phyloP scores from a whole-genome alignment of 108 stramenopile genomes.

The Nannochloropsis gaditana region DNA sequence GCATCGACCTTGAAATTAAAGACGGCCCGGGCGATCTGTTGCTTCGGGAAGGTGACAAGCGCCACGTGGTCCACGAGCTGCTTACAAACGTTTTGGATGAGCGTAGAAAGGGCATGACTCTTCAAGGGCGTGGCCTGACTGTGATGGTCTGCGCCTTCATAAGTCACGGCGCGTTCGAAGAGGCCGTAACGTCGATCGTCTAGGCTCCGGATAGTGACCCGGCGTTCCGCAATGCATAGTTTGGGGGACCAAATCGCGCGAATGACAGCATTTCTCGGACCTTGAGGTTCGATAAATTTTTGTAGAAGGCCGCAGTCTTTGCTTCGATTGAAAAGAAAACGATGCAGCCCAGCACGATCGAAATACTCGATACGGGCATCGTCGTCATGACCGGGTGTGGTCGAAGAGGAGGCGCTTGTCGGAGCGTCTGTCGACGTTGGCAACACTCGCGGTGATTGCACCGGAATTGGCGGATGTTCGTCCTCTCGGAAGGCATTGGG shows the following conservation, averaged over 20 bases:
- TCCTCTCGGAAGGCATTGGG: conserved; percentile 26
- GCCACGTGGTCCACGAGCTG: conserved; percentile 64
- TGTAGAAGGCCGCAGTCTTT: conserved; percentile 73
- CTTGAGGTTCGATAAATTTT: conserved; percentile 68
- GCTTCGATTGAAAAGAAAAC: conserved; percentile 63
- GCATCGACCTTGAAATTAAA: conserved; percentile 77
- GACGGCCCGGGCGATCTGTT: conserved; percentile 62
- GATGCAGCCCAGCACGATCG: conserved; percentile 56
- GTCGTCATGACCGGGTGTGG: conserved; percentile 33
- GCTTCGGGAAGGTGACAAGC: conserved; percentile 56
- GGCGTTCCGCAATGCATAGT: conserved; percentile 67
- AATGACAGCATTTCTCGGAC: conserved; percentile 58
- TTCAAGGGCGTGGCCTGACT: conserved; percentile 60
- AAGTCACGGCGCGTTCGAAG: conserved; percentile 68
- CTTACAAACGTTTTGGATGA: conserved; percentile 64
- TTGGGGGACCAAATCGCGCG: conserved; percentile 76
- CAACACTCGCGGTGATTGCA: background rate
- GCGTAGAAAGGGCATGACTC: conserved; percentile 61
- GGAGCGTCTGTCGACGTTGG: background rate
- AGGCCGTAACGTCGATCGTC: conserved; percentile 68
- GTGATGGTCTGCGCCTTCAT: conserved; percentile 72
- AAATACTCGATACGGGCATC: conserved; percentile 69
- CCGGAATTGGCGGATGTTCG: background rate
- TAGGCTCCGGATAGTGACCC: conserved; percentile 64
- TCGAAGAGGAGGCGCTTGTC: background rate